Conservation (phyloP, 371 early-diverging fungal species). For the Vairimorpha necatrix region DNA sequence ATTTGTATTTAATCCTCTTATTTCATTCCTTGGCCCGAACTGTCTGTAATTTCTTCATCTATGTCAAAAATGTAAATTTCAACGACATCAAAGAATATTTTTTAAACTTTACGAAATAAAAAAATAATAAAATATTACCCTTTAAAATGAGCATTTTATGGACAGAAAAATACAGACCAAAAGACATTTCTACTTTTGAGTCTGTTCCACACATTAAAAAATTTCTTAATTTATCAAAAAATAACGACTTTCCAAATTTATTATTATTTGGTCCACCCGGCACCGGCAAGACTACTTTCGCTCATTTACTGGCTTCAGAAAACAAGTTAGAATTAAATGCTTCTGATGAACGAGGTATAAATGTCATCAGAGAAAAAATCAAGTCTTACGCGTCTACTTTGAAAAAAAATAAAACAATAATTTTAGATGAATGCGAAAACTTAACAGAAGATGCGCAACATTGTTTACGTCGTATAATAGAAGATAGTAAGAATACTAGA, state of each 20-base stretch:
- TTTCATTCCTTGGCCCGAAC: constrained; percentile 39
- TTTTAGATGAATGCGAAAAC: constrained; percentile 65
- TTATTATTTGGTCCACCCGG: constrained; percentile 98
- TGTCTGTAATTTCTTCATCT: constrained; percentile 12
- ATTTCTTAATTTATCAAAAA: constrained; percentile 35
- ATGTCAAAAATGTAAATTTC: background rate
- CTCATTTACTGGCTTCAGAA: constrained; percentile 74
- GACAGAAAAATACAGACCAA: constrained; percentile 66
- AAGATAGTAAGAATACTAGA: constrained; percentile 60
- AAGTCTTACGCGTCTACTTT: constrained; percentile 66
- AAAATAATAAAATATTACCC: background rate
- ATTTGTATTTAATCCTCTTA: constrained; percentile 49
- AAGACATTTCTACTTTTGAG: constrained; percentile 42
- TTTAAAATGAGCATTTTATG: constrained; percentile 39
- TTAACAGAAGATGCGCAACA: constrained; percentile 65
- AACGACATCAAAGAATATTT: background rate
- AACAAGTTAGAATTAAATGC: constrained; percentile 65
- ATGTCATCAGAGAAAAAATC: constrained; percentile 67
- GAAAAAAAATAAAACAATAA: constrained; percentile 55
- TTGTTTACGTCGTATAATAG: constrained; percentile 64
- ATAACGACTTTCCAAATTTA: constrained; percentile 74
- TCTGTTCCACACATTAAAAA: constrained; percentile 48
- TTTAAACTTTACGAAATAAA: background rate
- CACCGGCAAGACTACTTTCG: constrained; percentile 94
- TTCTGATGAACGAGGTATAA: constrained; percentile 64